phyloP scores from a whole-genome alignment of 441 rosid species.

The Isatis lusitanica region DNA sequence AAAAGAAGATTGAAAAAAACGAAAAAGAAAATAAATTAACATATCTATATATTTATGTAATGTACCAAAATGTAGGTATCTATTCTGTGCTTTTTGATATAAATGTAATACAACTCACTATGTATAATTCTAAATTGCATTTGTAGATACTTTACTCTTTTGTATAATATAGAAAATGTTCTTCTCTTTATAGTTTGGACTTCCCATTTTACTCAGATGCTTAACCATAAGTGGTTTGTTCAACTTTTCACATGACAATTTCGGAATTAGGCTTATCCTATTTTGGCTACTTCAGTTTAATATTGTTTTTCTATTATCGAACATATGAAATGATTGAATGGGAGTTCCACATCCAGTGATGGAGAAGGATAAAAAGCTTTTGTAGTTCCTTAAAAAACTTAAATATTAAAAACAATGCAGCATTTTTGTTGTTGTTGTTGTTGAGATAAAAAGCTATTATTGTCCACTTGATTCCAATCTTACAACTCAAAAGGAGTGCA shows the following conservation, averaged over 20 bases:
- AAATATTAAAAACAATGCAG: neutral
- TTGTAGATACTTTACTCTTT: conserved; percentile 22
- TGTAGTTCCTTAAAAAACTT: neutral
- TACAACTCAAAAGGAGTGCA: conserved; percentile 27
- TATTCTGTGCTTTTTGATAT: conserved; percentile 17
- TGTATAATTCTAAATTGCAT: conserved; percentile 11
- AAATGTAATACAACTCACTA: neutral
- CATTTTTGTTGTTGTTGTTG: neutral
- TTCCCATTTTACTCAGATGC: neutral
- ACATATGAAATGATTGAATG: conserved; percentile 14
- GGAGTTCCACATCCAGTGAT: conserved; percentile 10
- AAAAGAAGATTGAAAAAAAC: neutral
- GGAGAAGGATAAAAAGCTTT: neutral
- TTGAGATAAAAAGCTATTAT: conserved; percentile 14
- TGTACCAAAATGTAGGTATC: conserved; percentile 1
- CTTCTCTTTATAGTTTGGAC: neutral
- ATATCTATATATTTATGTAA: conserved; percentile 5
- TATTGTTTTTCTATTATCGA: neutral
- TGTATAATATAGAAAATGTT: conserved; percentile 15
- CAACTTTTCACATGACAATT: neutral
- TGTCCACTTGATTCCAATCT: conserved; percentile 5
- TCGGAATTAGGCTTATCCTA: no score
- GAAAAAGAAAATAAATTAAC: neutral
- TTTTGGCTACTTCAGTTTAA: no score
- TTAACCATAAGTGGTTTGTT: neutral